phyloP scores from a whole-genome alignment of 352 stramenopile genomes.

The Lagenidium giganteum region DNA sequence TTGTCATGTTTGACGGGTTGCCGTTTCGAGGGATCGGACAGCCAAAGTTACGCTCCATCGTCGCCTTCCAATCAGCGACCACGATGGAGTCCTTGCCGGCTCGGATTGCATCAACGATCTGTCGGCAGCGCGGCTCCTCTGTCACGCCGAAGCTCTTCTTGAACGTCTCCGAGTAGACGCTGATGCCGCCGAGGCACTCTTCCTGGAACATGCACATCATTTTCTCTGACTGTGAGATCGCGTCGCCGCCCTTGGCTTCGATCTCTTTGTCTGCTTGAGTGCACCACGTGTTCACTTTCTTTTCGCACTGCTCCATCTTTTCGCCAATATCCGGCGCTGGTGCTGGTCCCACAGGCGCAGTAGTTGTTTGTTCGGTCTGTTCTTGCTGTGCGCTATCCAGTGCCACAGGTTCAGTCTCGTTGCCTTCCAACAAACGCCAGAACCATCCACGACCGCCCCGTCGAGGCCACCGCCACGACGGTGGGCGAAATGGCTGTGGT shows the following conservation, averaged over 20 bases:
- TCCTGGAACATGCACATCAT: slow-evolving; percentile 23
- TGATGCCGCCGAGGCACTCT: slow-evolving; percentile 21
- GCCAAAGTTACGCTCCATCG: slow-evolving; percentile 16
- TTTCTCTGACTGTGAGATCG: slow-evolving; percentile 9
- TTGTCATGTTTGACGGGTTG: not conserved
- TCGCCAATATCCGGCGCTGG: too few relatives aligned
- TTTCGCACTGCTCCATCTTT: too few relatives aligned
- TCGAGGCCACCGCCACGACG: too few relatives aligned
- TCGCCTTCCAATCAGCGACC: slow-evolving; percentile 15
- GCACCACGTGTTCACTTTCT: slow-evolving; percentile 3
- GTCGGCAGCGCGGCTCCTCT: slow-evolving; percentile 19
- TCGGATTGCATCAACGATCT: slow-evolving; percentile 13
- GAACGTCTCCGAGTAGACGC: slow-evolving; percentile 18
- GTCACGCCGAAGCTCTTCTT: slow-evolving; percentile 17
- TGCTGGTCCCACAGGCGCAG: too few relatives aligned
- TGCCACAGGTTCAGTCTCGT: too few relatives aligned
- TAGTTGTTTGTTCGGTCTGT: too few relatives aligned
- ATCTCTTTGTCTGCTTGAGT: slow-evolving; percentile 5
- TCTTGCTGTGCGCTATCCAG: too few relatives aligned
- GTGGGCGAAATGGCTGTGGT: too few relatives aligned
- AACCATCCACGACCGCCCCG: too few relatives aligned
- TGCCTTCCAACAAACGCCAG: too few relatives aligned
- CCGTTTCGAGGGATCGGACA: slow-evolving; percentile 4
- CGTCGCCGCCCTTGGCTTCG: slow-evolving; percentile 7
- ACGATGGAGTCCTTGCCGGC: slow-evolving; percentile 1